These are phyloP conservation scores for Pythium chondricola DNA, from an alignment of 352 stramenopile species.

Conservation along the genomic window DNA sequence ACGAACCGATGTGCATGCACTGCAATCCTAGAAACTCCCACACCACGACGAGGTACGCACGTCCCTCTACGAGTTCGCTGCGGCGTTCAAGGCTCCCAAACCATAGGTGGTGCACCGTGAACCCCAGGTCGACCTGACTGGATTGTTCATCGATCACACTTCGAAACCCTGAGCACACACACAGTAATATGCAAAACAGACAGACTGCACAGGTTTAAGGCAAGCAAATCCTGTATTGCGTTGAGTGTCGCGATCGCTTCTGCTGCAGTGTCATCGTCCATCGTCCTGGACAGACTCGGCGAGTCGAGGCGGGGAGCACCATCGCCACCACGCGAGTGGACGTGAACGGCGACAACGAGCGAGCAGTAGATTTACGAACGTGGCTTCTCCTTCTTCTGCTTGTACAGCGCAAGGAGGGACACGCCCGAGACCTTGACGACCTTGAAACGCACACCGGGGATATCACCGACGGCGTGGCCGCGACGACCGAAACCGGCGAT, in stretches of 20 bases:
- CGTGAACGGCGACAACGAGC: no score
- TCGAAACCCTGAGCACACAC: no score
- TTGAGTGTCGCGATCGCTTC: slow-evolving; percentile 22
- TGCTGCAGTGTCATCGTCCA: no score
- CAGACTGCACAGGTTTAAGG: slow-evolving; percentile 1
- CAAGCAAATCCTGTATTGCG: slow-evolving; percentile 28
- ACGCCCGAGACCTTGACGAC: slow-evolving; percentile 99
- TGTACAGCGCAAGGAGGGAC: slow-evolving; percentile 99
- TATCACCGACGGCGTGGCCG: slow-evolving; percentile 99
- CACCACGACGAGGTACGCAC: slow-evolving; percentile 35
- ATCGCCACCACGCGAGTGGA: no score
- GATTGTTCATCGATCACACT: no score
- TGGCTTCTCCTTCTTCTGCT: slow-evolving; percentile 99
- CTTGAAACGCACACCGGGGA: slow-evolving; percentile 99
- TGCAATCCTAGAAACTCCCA: slow-evolving; percentile 25
- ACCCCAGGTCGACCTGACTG: no score
- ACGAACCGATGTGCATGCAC: no score
- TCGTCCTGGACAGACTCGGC: no score
- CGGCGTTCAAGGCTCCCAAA: no score
- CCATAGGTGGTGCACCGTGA: no score
- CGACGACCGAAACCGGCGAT: slow-evolving; percentile 99
- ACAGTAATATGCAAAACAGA: background rate
- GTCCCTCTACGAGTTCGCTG: slow-evolving; percentile 14
- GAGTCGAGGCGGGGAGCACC: no score
- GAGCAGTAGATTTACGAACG: slow-evolving; percentile 87